Base-by-base conservation (phyloP, 768 basidiomycete genomes). In the Daedaleopsis sinensis region DNA sequence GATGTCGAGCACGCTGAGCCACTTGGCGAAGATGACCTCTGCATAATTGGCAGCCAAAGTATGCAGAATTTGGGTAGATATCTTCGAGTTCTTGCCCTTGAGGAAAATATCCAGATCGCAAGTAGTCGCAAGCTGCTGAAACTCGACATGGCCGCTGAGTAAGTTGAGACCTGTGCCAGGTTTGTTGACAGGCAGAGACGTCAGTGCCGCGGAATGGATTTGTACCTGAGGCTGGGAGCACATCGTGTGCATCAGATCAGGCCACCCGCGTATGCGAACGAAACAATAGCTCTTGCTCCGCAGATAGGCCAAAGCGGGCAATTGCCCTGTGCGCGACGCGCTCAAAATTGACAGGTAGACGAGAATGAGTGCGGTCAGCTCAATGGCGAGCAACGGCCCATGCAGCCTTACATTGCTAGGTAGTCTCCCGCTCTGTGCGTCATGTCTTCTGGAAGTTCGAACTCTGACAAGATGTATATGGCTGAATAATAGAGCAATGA, bases 381-480 rank as follows among this genome's bases (percentile, higher is more conserved):
- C n/a, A 27, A 27, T 36, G 11, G 38, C 24, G 6, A 53, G 35
- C 0, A 38, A 3, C 10, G 38, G n/a, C n/a, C n/a, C 24, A 16
- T 18, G n/a, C 37, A n/a, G 24, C 67, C 77, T 48, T 52, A 78
- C 74, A 83, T 74, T 0, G 78, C 76, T 5, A 83, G 71, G 65
- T 83, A 83, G 62, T 83, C 82, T 13, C 82, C 82, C 5, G 79
- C 72, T 19, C 73, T 69, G 46, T 79, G 80, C 0, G 73, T 73
- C 35, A 66, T 65, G 0, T 71, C 75, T 38, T 76, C 74, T 0
- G 80, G 79, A 9, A 82, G 69, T 32, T 71, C 69, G 43, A 82
- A 73, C 53, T 80, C 79, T 78, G 59, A 15, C n/a, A n/a, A n/a
- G n/a, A n/a, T n/a, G n/a, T n/a, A 15, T 39, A 1, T 15, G 15